phyloP scores from a whole-genome alignment of 2,329 filamentous ascomycete genomes.

The Rutstroemia sp. region DNA sequence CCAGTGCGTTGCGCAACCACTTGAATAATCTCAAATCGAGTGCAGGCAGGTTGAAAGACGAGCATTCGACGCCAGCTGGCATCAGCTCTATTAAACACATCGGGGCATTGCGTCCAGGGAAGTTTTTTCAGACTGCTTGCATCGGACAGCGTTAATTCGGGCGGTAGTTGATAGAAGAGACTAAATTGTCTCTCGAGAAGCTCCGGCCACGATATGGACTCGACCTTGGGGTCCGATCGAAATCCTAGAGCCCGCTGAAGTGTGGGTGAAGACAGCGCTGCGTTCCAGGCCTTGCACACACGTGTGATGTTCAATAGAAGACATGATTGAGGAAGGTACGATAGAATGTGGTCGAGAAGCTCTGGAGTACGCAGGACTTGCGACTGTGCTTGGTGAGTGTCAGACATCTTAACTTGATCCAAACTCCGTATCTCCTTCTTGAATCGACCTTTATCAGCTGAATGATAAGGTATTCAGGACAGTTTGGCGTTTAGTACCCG shows the following conservation, averaged over 20 bases:
- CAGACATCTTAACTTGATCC: background rate
- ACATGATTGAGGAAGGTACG: slow-evolving; percentile 4
- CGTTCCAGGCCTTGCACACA: slow-evolving; percentile 1
- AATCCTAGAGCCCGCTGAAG: slow-evolving; percentile 1
- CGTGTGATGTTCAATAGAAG: background rate
- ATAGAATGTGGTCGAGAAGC: slow-evolving; percentile 4
- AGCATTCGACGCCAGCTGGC: slow-evolving; percentile 8
- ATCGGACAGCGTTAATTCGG: background rate
- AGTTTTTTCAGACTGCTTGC: background rate
- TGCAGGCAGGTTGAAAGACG: slow-evolving; percentile 5
- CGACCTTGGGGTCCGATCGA: background rate
- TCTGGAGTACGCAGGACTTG: slow-evolving; percentile 3
- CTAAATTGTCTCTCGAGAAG: background rate
- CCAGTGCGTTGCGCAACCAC: background rate
- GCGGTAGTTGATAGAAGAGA: background rate
- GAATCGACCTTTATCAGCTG: background rate
- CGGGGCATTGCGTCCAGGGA: slow-evolving; percentile 1
- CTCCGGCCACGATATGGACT: background rate
- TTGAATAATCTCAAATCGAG: background rate
- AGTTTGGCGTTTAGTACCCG: background rate
- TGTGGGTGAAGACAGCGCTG: background rate
- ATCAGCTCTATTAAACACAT: slow-evolving; percentile 6
- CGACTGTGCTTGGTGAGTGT: background rate
- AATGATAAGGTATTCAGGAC: no score
- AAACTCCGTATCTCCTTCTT: background rate